Percentiles rank a stretch among this genome's conserved stretches.
phyloP scores from a whole-genome alignment of 176 grass and related monocot species.

The Eragrostis curvula region DNA sequence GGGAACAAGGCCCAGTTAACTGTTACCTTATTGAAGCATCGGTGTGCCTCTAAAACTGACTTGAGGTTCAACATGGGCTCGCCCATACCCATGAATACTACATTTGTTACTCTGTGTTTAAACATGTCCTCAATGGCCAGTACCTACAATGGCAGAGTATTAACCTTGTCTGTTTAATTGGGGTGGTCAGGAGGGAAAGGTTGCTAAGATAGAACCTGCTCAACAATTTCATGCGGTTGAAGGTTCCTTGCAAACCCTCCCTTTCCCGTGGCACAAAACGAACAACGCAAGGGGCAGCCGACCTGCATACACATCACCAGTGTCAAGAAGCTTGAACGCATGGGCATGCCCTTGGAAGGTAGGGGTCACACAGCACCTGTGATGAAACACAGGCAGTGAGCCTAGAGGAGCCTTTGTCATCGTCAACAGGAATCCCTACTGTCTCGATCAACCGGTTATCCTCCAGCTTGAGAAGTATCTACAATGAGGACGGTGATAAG shows the following conservation, averaged over 20 bases:
- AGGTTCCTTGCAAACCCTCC: slow-evolving; percentile 96
- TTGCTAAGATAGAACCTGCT: slow-evolving; percentile 57
- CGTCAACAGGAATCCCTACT: slow-evolving; percentile 83
- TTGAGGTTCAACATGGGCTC: slow-evolving; percentile 97
- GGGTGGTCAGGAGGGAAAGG: background rate
- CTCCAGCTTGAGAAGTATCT: slow-evolving; percentile 97
- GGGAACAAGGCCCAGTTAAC: background rate
- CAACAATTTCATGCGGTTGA: slow-evolving; percentile 77
- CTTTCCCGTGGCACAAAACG: slow-evolving; percentile 91
- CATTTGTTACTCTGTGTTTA: slow-evolving; percentile 91
- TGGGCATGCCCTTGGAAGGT: background rate
- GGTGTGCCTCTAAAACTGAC: slow-evolving; percentile 86
- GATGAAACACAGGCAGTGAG: slow-evolving; percentile 94
- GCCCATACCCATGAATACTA: slow-evolving; percentile 99
- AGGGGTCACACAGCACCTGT: slow-evolving; percentile 51
- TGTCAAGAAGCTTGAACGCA: background rate
- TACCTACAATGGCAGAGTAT: slow-evolving; percentile 51
- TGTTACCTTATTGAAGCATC: slow-evolving; percentile 80
- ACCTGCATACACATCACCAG: slow-evolving; percentile 50
- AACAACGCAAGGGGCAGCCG: slow-evolving; percentile 85
- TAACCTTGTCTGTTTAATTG: background rate
- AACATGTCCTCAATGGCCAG: slow-evolving; percentile 84
- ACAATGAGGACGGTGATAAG: slow-evolving; percentile 20
- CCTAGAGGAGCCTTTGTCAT: slow-evolving; percentile 65
- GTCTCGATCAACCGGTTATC: slow-evolving; percentile 93